These are phyloP conservation scores for Haplosporangium gracile DNA, from an alignment of 192 early-diverging fungal genomes.

Conservation along the genomic window DNA sequence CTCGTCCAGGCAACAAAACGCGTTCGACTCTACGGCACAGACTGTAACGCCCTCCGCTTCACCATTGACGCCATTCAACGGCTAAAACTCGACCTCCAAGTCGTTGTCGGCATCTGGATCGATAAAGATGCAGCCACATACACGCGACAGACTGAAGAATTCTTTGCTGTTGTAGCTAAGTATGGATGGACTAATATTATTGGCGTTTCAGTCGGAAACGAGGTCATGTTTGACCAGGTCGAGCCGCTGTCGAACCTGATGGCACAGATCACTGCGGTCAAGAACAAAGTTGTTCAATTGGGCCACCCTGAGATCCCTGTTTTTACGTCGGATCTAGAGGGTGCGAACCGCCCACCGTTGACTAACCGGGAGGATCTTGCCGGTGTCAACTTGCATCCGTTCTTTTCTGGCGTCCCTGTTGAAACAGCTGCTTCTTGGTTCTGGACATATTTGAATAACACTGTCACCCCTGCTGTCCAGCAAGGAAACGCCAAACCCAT, in stretches of 20 bases:
- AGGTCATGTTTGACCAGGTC: conserved; percentile 45
- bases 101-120: conserved; percentile 52
- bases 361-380: conserved; percentile 27
- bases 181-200: conserved; percentile 47
- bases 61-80: conserved; percentile 38
- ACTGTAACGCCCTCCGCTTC: conserved; percentile 34
- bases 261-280: conserved; percentile 32
- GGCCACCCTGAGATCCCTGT: conserved; percentile 37
- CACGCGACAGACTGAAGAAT: conserved; percentile 37
- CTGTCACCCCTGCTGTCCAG: conserved; percentile 18
- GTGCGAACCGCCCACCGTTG: conserved; percentile 20
- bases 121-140: conserved; percentile 29
- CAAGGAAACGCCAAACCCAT: background rate
- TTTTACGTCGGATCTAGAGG: conserved; percentile 33
- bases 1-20: conserved; percentile 48
- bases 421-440: conserved; percentile 41
- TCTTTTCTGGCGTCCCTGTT: conserved; percentile 36
- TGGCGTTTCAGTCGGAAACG: conserved; percentile 57
- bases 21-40: conserved; percentile 53
- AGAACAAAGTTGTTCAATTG: conserved; percentile 4
- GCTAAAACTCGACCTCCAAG: conserved; percentile 45
- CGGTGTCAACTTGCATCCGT: conserved; percentile 48
- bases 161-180: conserved; percentile 13
- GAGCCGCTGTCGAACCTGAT: background rate
- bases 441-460: conserved; percentile 39